Conservation (phyloP, 371 early-diverging fungal genomes). For the Umbelopsis sp. region DNA sequence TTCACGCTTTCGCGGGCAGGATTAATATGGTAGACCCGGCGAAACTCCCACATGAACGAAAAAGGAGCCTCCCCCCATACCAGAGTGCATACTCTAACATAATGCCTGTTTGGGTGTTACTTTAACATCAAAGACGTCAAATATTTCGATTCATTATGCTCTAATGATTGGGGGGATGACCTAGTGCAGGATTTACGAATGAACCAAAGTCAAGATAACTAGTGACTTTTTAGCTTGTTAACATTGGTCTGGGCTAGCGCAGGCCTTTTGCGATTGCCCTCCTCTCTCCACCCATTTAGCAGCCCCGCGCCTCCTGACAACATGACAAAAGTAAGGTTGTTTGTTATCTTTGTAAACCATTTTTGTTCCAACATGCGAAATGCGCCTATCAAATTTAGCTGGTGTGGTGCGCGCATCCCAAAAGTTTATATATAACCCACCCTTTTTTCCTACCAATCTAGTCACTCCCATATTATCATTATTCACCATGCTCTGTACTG, state of each 20-base stretch:
- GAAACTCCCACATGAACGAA: not conserved
- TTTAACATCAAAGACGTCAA: too few species aligned
- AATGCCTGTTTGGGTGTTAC: not conserved
- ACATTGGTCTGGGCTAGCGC: too few species aligned
- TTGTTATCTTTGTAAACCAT: constrained; percentile 8
- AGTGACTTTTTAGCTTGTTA: too few species aligned
- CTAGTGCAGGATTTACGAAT: too few species aligned
- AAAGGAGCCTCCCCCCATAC: not conserved
- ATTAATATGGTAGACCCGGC: not conserved
- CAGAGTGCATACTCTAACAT: not conserved
- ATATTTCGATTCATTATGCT: too few species aligned
- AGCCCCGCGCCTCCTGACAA: constrained; percentile 9
- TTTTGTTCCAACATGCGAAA: constrained; percentile 11
- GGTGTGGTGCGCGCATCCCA: not conserved
- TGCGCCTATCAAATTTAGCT: not conserved
- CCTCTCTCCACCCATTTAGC: too few species aligned
- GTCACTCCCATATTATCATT: not conserved
- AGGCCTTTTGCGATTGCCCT: too few species aligned
- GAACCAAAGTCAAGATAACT: too few species aligned
- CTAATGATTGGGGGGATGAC: too few species aligned
- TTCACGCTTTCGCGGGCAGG: not conserved
- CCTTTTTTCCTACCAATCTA: not conserved
- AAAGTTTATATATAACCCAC: not conserved
- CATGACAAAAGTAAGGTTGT: constrained; percentile 18
- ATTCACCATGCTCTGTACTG: not conserved